Evolutionary conservation across 2,329 filamentous ascomycete species (phyloP).

Genomic region (Ustulina deusta): DNA sequence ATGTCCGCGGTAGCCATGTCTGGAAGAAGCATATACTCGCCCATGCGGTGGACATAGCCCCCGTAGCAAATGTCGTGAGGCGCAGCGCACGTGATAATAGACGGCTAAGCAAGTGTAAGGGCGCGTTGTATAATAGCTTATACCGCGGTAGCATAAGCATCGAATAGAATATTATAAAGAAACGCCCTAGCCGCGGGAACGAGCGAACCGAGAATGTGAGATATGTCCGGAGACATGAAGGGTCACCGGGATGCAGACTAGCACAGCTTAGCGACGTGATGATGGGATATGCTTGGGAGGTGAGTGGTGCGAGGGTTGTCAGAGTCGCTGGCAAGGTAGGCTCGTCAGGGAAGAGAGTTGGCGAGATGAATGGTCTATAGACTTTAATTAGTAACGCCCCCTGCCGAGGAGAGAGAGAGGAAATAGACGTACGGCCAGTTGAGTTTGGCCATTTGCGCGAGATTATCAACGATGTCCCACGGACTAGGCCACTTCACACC

Average conservation of each 20-base stretch:
- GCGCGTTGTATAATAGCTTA: slow-evolving; percentile 75
- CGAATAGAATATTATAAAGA: slow-evolving; percentile 81
- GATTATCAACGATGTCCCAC: slow-evolving; percentile 81
- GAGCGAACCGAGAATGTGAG: slow-evolving; percentile 87
- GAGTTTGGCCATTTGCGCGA: slow-evolving; percentile 83
- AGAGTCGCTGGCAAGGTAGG: slow-evolving; percentile 75
- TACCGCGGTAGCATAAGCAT: slow-evolving; percentile 77
- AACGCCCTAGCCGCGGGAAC: slow-evolving; percentile 81
- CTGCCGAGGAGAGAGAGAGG: not conserved
- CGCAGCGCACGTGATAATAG: slow-evolving; percentile 78
- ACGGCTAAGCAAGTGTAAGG: slow-evolving; percentile 73
- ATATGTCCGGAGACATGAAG: slow-evolving; percentile 88
- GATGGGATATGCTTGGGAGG: slow-evolving; percentile 85
- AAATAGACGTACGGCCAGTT: slow-evolving; percentile 79
- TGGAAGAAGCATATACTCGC: slow-evolving; percentile 92
- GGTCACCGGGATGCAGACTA: slow-evolving; percentile 86
- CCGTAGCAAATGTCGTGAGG: slow-evolving; percentile 81
- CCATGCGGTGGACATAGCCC: slow-evolving; percentile 88
- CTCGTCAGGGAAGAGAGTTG: slow-evolving; percentile 84
- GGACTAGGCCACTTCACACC: slow-evolving; percentile 79
- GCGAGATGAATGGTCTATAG: slow-evolving; percentile 78
- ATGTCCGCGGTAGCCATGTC: slow-evolving; percentile 76
- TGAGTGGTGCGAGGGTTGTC: slow-evolving; percentile 78
- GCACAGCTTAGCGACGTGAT: slow-evolving; percentile 90
- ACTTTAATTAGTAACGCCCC: slow-evolving; percentile 36